Conservation (phyloP, 208 protist species). For the Sergeia podlipaevii region DNA sequence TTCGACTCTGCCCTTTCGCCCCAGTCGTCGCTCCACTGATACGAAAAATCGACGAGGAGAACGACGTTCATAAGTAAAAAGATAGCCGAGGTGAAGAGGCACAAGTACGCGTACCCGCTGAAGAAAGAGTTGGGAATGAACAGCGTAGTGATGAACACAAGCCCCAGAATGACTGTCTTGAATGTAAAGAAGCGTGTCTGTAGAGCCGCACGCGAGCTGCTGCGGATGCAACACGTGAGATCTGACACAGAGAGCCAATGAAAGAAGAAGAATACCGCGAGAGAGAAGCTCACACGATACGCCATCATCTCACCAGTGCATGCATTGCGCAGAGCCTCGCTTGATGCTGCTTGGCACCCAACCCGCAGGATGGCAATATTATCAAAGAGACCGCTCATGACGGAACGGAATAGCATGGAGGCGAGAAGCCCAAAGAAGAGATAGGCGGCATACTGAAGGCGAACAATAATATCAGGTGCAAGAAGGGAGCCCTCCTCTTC, state of each 20-base stretch:
- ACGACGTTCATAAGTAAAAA: constrained; percentile 91
- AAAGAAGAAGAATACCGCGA: constrained; percentile 76
- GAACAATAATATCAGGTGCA: constrained; percentile 54
- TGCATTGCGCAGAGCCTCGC: constrained; percentile 18
- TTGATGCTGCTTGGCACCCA: constrained; percentile 42
- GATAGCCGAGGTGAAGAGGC: constrained; percentile 70
- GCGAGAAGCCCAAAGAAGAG: constrained; percentile 71
- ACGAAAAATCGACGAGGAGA: constrained; percentile 93
- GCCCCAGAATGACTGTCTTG: constrained; percentile 68
- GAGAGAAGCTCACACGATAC: constrained; percentile 84
- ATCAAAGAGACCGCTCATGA: constrained; percentile 46
- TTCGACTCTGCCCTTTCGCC: constrained; percentile 75
- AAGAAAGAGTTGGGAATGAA: constrained; percentile 90
- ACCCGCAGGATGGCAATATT: constrained; percentile 44
- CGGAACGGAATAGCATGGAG: constrained; percentile 55
- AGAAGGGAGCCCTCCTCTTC: constrained; percentile 28
- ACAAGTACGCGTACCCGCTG: constrained; percentile 71
- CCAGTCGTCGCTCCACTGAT: constrained; percentile 92
- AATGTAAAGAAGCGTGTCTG: constrained; percentile 77
- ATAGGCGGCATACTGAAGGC: constrained; percentile 78
- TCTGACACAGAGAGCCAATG: constrained; percentile 85
- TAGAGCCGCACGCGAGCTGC: constrained; percentile 62
- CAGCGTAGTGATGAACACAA: constrained; percentile 61
- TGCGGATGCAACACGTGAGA: constrained; percentile 81
- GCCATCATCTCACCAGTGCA: constrained; percentile 78